Percentiles rank a stretch among this genome's conserved stretches.
phyloP scores from a whole-genome alignment of 257 asterid species.

The Solanum clarkiae region DNA sequence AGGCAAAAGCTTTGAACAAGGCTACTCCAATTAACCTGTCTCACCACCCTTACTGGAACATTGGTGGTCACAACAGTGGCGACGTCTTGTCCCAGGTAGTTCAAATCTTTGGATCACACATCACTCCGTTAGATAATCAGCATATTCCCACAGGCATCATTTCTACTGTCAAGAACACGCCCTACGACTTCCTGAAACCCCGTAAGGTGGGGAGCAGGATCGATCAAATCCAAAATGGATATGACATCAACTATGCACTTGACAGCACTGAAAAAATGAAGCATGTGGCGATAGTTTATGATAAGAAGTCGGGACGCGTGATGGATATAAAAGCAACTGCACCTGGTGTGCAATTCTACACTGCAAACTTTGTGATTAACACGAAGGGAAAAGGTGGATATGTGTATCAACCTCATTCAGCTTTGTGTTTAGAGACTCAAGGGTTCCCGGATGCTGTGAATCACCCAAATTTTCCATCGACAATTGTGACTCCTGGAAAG shows the following conservation, averaged over 20 bases:
- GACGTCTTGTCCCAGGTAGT: constrained; percentile 5
- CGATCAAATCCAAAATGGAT: background rate
- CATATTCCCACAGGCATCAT: constrained; percentile 6
- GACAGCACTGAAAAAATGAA: background rate
- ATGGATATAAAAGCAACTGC: background rate
- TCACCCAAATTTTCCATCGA: constrained; percentile 61
- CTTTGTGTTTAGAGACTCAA: constrained; percentile 39
- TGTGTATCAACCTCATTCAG: constrained; percentile 1
- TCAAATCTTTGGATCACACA: constrained; percentile 5
- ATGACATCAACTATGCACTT: constrained; percentile 8
- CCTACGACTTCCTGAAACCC: constrained; percentile 7
- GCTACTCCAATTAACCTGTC: constrained; percentile 22
- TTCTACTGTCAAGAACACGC: background rate
- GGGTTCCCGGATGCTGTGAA: constrained; percentile 86
- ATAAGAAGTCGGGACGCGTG: background rate
- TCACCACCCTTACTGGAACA: constrained; percentile 14
- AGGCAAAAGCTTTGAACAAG: constrained; percentile 11
- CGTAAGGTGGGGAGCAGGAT: constrained; percentile 1
- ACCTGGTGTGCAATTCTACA: constrained; percentile 6
- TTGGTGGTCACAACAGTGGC: constrained; percentile 16
- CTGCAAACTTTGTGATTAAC: background rate
- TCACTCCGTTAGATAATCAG: background rate
- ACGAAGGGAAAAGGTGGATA: constrained; percentile 3
- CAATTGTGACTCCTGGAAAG: constrained; percentile 40
- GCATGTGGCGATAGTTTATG: constrained; percentile 1